These are phyloP conservation scores for Candida wancherniae DNA, from an alignment of 805 yeast species.

Conservation along the genomic window DNA sequence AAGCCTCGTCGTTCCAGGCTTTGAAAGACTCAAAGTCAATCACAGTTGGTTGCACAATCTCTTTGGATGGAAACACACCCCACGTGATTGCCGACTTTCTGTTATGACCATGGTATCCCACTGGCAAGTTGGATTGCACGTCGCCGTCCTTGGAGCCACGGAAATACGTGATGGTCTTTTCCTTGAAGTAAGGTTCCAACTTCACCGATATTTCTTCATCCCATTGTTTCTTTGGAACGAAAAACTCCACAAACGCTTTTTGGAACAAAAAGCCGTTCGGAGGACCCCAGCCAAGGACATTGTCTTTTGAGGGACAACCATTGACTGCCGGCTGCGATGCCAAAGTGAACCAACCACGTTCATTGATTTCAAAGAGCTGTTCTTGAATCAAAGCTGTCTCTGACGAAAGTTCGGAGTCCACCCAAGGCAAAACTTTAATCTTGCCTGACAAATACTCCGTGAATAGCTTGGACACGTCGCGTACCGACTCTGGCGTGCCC, in stretches of 20 bases:
- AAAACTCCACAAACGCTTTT: constrained; percentile 83
- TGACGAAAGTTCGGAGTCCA: constrained; percentile 76
- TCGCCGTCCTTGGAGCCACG: constrained; percentile 58
- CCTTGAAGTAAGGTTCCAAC: constrained; percentile 33
- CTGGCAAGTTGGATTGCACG: constrained; percentile 57
- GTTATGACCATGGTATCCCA: constrained; percentile 25
- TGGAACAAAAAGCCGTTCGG: constrained; percentile 83
- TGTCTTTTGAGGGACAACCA: constrained; percentile 72
- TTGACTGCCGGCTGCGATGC: constrained; percentile 96
- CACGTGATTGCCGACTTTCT: constrained; percentile 86
- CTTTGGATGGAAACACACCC: constrained; percentile 94
- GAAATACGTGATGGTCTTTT: constrained; percentile 64
- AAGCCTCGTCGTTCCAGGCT: constrained; percentile 97
- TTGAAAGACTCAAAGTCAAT: constrained; percentile 87
- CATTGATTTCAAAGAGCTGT: constrained; percentile 74
- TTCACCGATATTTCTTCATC: constrained; percentile 46
- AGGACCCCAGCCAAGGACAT: constrained; percentile 98
- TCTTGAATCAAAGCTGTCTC: constrained; percentile 94
- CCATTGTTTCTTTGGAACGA: constrained; percentile 75
- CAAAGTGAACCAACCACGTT: constrained; percentile 72
- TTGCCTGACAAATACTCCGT: constrained; percentile 69
- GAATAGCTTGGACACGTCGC: constrained; percentile 65
- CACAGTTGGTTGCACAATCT: constrained; percentile 86
- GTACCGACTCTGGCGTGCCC: constrained; percentile 65
- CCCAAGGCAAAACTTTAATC: constrained; percentile 84